Percentiles rank a stretch among this genome's conserved stretches.
phyloP scores from a whole-genome alignment of 2,329 filamentous ascomycete species.

The Diaporthe sp. region DNA sequence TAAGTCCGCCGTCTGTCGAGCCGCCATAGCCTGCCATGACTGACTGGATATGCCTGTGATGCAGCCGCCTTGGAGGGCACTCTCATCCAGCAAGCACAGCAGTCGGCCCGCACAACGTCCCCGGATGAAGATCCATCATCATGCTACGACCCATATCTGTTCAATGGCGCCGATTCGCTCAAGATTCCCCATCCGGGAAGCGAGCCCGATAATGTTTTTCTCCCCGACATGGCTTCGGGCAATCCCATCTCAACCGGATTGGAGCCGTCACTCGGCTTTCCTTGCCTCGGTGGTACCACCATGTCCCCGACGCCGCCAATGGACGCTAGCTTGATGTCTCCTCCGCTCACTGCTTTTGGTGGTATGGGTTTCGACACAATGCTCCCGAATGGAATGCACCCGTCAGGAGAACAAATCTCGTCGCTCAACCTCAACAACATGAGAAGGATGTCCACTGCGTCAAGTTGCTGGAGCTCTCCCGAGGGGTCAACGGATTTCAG shows the following conservation, averaged over 20 bases:
- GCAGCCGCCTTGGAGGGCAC: conserved; percentile 8
- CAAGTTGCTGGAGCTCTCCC: neutral
- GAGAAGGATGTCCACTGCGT: conserved; percentile 8
- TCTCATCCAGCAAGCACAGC: conserved; percentile 15
- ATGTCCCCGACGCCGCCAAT: conserved; percentile 15
- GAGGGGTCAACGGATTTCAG: neutral
- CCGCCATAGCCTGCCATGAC: neutral
- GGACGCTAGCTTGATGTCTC: conserved; percentile 10
- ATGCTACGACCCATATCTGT: conserved; percentile 10
- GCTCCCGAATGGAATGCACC: conserved; percentile 8
- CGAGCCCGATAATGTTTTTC: conserved; percentile 4
- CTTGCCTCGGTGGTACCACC: conserved; percentile 5
- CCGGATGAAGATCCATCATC: conserved; percentile 17
- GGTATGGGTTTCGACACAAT: conserved; percentile 6
- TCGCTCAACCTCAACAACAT: conserved; percentile 8
- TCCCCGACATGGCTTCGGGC: neutral
- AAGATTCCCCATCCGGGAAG: neutral
- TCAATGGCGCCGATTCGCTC: conserved; percentile 9
- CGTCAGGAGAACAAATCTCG: neutral
- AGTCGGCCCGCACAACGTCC: conserved; percentile 11
- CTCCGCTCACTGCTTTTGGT: neutral
- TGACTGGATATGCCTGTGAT: neutral
- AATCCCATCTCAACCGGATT: conserved; percentile 1
- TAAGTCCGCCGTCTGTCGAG: conserved; percentile 26
- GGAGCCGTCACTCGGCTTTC: neutral